Conservation (phyloP, 345 rosid species). For the Citrus medica region DNA sequence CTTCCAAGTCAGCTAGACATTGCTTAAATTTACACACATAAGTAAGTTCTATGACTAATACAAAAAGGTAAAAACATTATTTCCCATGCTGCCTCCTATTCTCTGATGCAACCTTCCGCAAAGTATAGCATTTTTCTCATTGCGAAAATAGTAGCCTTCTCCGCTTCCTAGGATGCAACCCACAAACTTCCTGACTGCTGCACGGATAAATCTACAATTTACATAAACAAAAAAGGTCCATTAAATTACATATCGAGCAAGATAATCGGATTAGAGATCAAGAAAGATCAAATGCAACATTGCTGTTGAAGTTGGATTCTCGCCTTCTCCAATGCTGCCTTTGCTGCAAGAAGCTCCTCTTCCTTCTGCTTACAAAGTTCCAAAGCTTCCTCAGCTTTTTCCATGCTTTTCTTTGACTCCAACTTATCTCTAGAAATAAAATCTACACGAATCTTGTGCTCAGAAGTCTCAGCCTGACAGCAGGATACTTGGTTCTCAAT, state of each 20-base stretch:
- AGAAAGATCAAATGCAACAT: neutral
- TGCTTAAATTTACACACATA: neutral
- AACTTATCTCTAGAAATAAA: constrained; percentile 19
- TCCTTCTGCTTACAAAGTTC: constrained; percentile 13
- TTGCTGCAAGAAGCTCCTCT: constrained; percentile 16
- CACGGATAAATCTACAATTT: neutral
- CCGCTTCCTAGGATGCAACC: neutral
- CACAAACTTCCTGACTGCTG: neutral
- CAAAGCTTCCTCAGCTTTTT: constrained; percentile 19
- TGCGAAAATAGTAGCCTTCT: neutral
- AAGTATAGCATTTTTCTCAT: neutral
- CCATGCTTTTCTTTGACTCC: constrained; percentile 26
- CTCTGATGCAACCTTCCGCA: neutral
- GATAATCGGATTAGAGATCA: neutral
- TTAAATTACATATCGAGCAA: neutral
- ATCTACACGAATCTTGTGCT: constrained; percentile 13
- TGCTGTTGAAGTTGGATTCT: constrained; percentile 11
- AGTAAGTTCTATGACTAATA: neutral
- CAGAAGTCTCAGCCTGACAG: constrained; percentile 36
- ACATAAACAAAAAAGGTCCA: neutral
- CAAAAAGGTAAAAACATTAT: neutral
- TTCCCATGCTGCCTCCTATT: neutral
- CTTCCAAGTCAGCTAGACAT: neutral
- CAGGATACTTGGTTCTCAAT: constrained; percentile 25
- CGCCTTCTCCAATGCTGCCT: constrained; percentile 24